These are phyloP conservation scores for Saussurea involucrata DNA, from an alignment of 129 eudicot genomes.

Conservation along the genomic window DNA sequence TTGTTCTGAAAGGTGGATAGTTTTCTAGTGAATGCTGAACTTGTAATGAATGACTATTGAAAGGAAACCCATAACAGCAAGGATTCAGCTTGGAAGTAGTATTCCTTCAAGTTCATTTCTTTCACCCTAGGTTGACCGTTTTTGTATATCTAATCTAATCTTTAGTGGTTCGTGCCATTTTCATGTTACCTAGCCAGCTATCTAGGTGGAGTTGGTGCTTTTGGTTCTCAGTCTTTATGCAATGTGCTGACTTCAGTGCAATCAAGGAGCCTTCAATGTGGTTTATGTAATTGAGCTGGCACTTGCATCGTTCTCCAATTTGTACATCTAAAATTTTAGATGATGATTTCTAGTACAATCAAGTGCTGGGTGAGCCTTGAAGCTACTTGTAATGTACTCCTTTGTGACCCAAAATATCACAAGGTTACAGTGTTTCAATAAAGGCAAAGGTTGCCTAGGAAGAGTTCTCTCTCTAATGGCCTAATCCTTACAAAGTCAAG, in stretches of 20 bases:
- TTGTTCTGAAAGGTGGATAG: slow-evolving; percentile 3
- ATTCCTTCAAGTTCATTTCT: neutral
- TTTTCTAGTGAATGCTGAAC: neutral
- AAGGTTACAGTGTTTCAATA: neutral
- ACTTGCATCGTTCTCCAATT: neutral
- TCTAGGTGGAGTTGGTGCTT: neutral
- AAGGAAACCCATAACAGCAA: neutral
- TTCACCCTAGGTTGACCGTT: neutral
- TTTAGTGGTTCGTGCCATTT: neutral
- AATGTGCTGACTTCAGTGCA: neutral
- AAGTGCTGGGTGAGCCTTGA: neutral
- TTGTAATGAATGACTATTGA: neutral
- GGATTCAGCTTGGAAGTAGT: neutral
- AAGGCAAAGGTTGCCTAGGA: neutral
- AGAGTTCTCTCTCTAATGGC: neutral
- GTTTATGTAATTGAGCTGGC: neutral
- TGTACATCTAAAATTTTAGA: neutral
- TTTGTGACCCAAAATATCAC: neutral
- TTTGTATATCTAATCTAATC: neutral
- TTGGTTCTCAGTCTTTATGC: neutral
- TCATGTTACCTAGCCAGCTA: neutral
- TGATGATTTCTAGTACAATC: neutral
- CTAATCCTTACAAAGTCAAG: neutral
- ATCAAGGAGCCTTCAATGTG: neutral
- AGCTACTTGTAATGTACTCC: neutral